Evolutionary conservation across 1,139 yeast genomes (phyloP), one percentile per base, ranked within the genome.

Genomic region (Pichia sp.): DNA sequence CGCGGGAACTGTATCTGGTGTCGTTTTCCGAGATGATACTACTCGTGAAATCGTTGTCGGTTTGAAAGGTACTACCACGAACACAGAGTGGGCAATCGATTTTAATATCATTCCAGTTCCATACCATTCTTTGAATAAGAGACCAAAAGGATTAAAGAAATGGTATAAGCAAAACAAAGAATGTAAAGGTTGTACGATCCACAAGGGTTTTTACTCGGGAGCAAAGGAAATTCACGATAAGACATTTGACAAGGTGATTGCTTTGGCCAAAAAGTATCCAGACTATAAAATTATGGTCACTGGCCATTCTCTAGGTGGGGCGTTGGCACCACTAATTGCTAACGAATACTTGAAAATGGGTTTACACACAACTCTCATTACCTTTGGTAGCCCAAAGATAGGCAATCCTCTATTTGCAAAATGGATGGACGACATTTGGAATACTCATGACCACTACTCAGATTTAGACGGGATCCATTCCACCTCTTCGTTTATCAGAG

Each of bases 251-350:
- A 58, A 53, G 10, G 56, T 54, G 13, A 61, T 67, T 37, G 50
- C 64, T 18, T 60, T 61, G 14, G 60, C 66, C 12, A 54, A 40
- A 32, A 50, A 54, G 16, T 55, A 67, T 47, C 72, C 76, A 0
- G 66, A 65, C 19, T 78, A 75, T 51, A 55, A 63, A 28, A 45
- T 79, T 13, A 64, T 71, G 4, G 64, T 79, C 3, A 60, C 74
- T 3, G 91, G 91, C 0, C 91, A 81, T 57, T 81, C 91, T 0
- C 55, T 81, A 21, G 93, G 91, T 2, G 91, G 79, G 3, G 85
- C 86, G 0, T 57, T 79, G 38, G 79, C 86, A 0, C 56, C 66
- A 12, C 56, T 82, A 26, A 66, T 74, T 11, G 87, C 81, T 0
- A 63, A 76, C 19, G 87, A 80, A 49, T 63, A 74, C 38, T 63